phyloP scores from a whole-genome alignment of 2,329 filamentous ascomycete genomes.

The Rutstroemia sydowiana region DNA sequence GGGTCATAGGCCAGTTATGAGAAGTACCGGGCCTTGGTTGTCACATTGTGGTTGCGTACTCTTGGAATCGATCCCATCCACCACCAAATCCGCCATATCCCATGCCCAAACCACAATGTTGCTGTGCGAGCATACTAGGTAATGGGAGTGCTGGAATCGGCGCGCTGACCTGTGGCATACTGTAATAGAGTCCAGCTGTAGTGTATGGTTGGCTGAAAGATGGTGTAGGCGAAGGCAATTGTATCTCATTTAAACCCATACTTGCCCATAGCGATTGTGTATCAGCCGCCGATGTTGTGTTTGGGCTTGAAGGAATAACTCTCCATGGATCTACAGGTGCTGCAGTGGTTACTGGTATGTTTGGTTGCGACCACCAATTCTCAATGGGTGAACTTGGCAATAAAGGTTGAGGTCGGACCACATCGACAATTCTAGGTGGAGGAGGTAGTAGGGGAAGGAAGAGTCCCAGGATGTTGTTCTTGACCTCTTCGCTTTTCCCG shows the following conservation, averaged over 20 bases:
- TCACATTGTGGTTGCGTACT: conserved; percentile 86
- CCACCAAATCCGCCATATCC: conserved; percentile 61
- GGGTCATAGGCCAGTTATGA: conserved; percentile 40
- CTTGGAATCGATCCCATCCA: conserved; percentile 78
- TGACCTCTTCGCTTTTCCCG: conserved; percentile 89
- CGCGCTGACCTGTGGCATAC: conserved; percentile 65
- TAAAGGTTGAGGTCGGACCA: conserved; percentile 77
- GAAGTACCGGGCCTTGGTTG: conserved; percentile 42
- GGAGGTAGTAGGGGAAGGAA: conserved; percentile 81
- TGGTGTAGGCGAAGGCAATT: conserved; percentile 70
- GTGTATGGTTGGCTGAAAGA: conserved; percentile 74
- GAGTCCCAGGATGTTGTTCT: conserved; percentile 73
- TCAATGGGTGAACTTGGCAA: conserved; percentile 73
- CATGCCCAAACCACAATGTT: conserved; percentile 71
- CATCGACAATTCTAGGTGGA: conserved; percentile 81
- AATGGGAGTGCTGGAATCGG: conserved; percentile 72
- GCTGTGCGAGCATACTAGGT: conserved; percentile 77
- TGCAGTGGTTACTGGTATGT: conserved; percentile 56
- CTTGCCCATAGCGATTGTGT: conserved; percentile 71
- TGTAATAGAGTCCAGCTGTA: conserved; percentile 70
- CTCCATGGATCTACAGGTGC: conserved; percentile 81
- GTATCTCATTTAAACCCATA: conserved; percentile 66
- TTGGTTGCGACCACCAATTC: conserved; percentile 73
- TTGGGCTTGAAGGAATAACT: conserved; percentile 82
- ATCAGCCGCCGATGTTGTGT: conserved; percentile 61